Conservation (phyloP, 2,329 filamentous ascomycete genomes). For the Trichoderma oligosporum region DNA sequence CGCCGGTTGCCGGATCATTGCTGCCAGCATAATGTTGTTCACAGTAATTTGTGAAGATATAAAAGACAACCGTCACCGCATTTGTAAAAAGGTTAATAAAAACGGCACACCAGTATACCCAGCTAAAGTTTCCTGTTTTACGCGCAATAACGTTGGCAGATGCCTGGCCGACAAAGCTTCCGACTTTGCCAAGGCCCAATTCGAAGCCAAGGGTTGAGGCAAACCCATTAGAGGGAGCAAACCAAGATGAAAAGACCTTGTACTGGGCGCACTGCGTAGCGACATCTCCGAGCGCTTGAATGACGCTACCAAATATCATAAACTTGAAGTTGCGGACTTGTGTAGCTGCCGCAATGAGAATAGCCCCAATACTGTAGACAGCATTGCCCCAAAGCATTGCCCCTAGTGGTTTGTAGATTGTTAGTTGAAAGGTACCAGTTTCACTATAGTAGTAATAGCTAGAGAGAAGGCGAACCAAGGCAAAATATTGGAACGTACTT, state of each 20-base stretch:
- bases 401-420: slow-evolving; percentile 25
- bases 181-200: slow-evolving; percentile 58
- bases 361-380: slow-evolving; percentile 55
- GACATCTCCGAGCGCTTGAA: slow-evolving; percentile 58
- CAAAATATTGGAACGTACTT: slow-evolving; percentile 32
- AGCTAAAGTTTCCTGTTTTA: slow-evolving; percentile 56
- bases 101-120: slow-evolving; percentile 59
- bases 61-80: slow-evolving; percentile 49
- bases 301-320: slow-evolving; percentile 55
- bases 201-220: slow-evolving; percentile 59
- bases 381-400: slow-evolving; percentile 59
- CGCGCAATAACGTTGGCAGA: slow-evolving; percentile 57
- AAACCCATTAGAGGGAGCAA: slow-evolving; percentile 58
- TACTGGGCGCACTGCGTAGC: slow-evolving; percentile 63
- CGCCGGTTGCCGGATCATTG: slow-evolving; percentile 54
- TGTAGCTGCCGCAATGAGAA: slow-evolving; percentile 56
- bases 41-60: slow-evolving; percentile 51
- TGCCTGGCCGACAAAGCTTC: slow-evolving; percentile 56
- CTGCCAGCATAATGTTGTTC: slow-evolving; percentile 45
- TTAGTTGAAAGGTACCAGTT: not conserved
- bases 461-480: not conserved
- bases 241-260: slow-evolving; percentile 63
- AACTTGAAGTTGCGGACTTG: slow-evolving; percentile 54
- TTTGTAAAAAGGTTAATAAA: slow-evolving; percentile 65
- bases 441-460: not conserved